phyloP scores from a whole-genome alignment of 192 early-diverging fungal genomes.

The Backusella australiensis region DNA sequence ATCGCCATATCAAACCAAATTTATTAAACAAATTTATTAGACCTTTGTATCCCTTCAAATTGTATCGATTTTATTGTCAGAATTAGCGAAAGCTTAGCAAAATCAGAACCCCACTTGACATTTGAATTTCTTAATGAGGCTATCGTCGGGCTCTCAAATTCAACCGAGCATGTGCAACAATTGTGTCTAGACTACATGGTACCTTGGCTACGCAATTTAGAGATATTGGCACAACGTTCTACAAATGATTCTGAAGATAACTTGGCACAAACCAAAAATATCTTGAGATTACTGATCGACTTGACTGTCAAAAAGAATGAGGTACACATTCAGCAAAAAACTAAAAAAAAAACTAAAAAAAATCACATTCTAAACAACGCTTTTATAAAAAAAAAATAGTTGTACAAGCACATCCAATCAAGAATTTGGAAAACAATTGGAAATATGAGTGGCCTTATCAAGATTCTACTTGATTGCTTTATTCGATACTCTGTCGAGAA shows the following conservation, averaged over 20 bases:
- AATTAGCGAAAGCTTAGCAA: slow-evolving; percentile 78
- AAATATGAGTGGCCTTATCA: slow-evolving; percentile 71
- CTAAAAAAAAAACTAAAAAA: slow-evolving; percentile 55
- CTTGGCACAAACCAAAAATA: slow-evolving; percentile 59
- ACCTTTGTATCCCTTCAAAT: slow-evolving; percentile 86
- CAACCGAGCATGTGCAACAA: slow-evolving; percentile 63
- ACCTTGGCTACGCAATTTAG: slow-evolving; percentile 84
- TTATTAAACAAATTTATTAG: slow-evolving; percentile 27
- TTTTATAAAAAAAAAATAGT: slow-evolving; percentile 49
- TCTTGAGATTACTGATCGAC: slow-evolving; percentile 75
- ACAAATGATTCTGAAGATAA: slow-evolving; percentile 48
- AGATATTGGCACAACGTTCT: slow-evolving; percentile 45
- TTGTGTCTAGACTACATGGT: slow-evolving; percentile 83
- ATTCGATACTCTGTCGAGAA: slow-evolving; percentile 72
- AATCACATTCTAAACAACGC: slow-evolving; percentile 56
- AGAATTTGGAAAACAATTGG: slow-evolving; percentile 80
- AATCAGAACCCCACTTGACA: slow-evolving; percentile 73
- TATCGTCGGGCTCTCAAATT: slow-evolving; percentile 73
- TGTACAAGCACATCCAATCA: slow-evolving; percentile 81
- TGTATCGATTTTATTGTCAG: slow-evolving; percentile 74
- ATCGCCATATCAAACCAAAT: not conserved
- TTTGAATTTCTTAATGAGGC: slow-evolving; percentile 86
- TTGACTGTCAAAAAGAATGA: slow-evolving; percentile 68
- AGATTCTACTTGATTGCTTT: slow-evolving; percentile 75
- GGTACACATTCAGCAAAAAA: slow-evolving; percentile 45